Conservation (phyloP, 305 asterid species). For the Solanum aculeatissimum region DNA sequence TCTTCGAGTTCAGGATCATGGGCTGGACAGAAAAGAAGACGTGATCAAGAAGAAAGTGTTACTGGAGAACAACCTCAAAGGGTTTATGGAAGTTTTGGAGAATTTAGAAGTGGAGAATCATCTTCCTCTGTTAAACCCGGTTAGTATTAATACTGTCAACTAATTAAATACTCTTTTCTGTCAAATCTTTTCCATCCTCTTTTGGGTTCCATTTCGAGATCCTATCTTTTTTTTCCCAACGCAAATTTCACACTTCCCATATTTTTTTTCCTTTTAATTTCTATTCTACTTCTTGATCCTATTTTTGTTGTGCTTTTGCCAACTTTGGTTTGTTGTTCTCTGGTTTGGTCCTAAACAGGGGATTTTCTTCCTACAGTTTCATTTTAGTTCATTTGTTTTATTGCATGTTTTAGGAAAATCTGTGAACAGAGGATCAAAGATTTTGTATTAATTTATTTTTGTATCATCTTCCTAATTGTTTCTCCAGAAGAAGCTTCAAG, state of each 20-base stretch:
- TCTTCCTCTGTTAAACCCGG: constrained; percentile 46
- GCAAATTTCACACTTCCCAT: background rate
- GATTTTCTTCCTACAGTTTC: background rate
- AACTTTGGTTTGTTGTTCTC: background rate
- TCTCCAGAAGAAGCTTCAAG: constrained; percentile 26
- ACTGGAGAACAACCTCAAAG: constrained; percentile 18
- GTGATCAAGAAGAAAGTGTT: constrained; percentile 44
- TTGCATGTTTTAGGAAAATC: constrained; percentile 7
- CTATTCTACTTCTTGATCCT: background rate
- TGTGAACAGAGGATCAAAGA: background rate
- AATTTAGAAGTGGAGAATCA: constrained; percentile 16
- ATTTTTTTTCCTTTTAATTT: background rate
- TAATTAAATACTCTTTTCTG: background rate
- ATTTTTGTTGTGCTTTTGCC: background rate
- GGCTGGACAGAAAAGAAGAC: constrained; percentile 71
- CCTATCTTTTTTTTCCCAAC: background rate
- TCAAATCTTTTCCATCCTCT: background rate
- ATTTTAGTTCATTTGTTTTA: background rate
- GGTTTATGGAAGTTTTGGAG: constrained; percentile 26
- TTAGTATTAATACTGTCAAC: constrained; percentile 5
- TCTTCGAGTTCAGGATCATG: constrained; percentile 68
- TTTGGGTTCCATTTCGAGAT: background rate
- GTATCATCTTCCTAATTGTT: background rate
- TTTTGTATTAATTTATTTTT: background rate
- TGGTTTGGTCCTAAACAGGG: background rate